phyloP scores from a whole-genome alignment of 2,329 filamentous ascomycete species.

The Aspergillus proliferans region DNA sequence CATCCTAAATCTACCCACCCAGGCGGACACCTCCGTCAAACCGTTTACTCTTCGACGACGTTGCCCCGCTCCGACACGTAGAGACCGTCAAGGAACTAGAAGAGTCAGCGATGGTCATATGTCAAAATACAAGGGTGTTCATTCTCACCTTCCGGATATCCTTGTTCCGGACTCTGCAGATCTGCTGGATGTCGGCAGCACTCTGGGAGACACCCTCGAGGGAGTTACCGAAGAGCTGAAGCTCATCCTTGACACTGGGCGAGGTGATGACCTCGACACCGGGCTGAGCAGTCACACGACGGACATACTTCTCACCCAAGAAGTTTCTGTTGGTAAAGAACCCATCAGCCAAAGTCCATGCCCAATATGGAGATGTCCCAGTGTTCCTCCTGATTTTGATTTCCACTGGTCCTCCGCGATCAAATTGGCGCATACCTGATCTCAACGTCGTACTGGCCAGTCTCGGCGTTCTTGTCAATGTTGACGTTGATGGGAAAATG shows the following conservation, averaged over 20 bases:
- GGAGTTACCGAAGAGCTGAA: slow-evolving; percentile 86
- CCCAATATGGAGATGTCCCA: not conserved
- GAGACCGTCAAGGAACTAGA: slow-evolving; percentile 96
- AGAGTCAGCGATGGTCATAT: slow-evolving; percentile 4
- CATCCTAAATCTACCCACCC: slow-evolving; percentile 29
- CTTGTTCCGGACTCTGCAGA: slow-evolving; percentile 99
- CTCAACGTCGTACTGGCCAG: slow-evolving; percentile 83
- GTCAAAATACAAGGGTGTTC: not conserved
- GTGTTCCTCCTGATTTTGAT: not conserved
- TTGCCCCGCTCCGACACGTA: slow-evolving; percentile 99
- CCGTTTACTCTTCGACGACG: slow-evolving; percentile 60
- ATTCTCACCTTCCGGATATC: slow-evolving; percentile 93
- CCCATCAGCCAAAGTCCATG: slow-evolving; percentile 20
- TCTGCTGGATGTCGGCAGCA: slow-evolving; percentile 98
- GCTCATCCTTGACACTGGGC: slow-evolving; percentile 94
- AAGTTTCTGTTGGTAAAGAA: slow-evolving; percentile 64
- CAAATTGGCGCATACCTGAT: slow-evolving; percentile 64
- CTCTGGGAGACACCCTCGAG: slow-evolving; percentile 96
- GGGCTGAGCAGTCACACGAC: slow-evolving; percentile 77
- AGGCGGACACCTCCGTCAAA: slow-evolving; percentile 22
- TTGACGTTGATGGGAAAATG: slow-evolving; percentile 99
- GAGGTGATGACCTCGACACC: slow-evolving; percentile 89
- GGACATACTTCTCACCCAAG: slow-evolving; percentile 98
- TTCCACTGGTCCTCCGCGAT: not conserved
- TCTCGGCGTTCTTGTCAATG: slow-evolving; percentile 92